These are phyloP conservation scores for Ogataea pilisensis DNA, from an alignment of 805 yeast genomes.

Conservation along the genomic window DNA sequence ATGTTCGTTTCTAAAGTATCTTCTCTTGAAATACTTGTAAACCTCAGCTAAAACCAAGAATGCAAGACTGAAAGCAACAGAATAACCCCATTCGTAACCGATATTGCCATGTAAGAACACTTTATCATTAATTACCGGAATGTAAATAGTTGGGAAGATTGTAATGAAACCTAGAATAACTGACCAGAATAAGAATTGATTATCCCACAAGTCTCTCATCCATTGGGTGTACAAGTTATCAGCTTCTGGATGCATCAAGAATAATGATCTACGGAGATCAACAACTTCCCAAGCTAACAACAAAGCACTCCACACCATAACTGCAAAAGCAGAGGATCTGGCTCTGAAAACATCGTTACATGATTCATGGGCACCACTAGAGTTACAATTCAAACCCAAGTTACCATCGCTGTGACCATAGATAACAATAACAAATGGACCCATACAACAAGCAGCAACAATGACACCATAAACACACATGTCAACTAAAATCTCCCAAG, in stretches of 20 bases:
- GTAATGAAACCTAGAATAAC: slow-evolving; percentile 63
- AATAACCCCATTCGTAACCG: slow-evolving; percentile 77
- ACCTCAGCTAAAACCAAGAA: slow-evolving; percentile 61
- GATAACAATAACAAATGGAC: slow-evolving; percentile 59
- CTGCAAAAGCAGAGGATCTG: slow-evolving; percentile 72
- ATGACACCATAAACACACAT: slow-evolving; percentile 69
- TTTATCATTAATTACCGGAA: slow-evolving; percentile 77
- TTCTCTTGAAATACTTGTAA: slow-evolving; percentile 66
- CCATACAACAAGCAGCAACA: slow-evolving; percentile 69
- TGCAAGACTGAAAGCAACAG: slow-evolving; percentile 52
- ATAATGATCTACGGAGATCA: slow-evolving; percentile 65
- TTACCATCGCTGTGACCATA: slow-evolving; percentile 64
- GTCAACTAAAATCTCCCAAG: slow-evolving; percentile 63
- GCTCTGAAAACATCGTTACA: slow-evolving; percentile 70
- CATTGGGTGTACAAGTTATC: slow-evolving; percentile 58
- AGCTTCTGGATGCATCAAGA: slow-evolving; percentile 64
- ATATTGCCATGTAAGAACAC: slow-evolving; percentile 74
- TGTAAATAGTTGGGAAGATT: slow-evolving; percentile 78
- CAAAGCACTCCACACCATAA: slow-evolving; percentile 84
- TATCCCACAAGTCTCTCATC: slow-evolving; percentile 62
- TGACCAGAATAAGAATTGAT: slow-evolving; percentile 80
- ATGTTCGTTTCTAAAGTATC: slow-evolving; percentile 39
- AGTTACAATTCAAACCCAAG: slow-evolving; percentile 63
- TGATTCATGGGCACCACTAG: slow-evolving; percentile 32
- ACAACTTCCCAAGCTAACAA: slow-evolving; percentile 82